phyloP scores from a whole-genome alignment of 2,329 filamentous ascomycete species.

The Lecanicillium sp. region DNA sequence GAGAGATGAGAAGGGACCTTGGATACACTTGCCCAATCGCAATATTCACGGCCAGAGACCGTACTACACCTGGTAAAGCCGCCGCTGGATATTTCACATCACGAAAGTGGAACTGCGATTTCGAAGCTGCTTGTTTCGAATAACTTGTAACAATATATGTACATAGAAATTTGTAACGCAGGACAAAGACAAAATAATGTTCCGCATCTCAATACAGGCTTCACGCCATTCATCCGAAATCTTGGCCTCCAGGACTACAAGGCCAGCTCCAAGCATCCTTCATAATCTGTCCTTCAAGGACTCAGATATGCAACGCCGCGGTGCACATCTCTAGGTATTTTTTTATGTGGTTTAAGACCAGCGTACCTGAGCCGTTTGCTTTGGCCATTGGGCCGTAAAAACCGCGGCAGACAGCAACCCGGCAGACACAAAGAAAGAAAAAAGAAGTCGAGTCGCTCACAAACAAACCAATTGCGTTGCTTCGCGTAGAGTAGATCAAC shows the following conservation, averaged over 20 bases:
- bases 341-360: too few relatives aligned
- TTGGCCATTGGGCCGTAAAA: too few relatives aligned
- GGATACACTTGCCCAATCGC: slow-evolving; percentile 82
- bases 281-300: neutral
- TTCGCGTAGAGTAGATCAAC: too few relatives aligned
- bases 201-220: neutral
- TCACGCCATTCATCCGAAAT: too few relatives aligned
- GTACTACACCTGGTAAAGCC: slow-evolving; percentile 81
- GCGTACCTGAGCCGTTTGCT: too few relatives aligned
- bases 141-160: slow-evolving; percentile 27
- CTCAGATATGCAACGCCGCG: too few relatives aligned
- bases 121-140: slow-evolving; percentile 11
- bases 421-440: too few relatives aligned
- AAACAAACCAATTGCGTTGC: too few relatives aligned
- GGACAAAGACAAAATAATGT: neutral
- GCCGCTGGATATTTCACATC: neutral
- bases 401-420: too few relatives aligned
- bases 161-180: slow-evolving; percentile 19
- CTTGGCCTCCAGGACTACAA: too few relatives aligned
- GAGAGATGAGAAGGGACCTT: slow-evolving; percentile 66
- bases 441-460: too few relatives aligned
- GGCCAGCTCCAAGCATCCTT: neutral
- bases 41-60: slow-evolving; percentile 77
- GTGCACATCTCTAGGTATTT: too few relatives aligned
- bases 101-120: neutral